A percentile compares a stretch with the other conserved stretches of the same genome.
These are phyloP conservation scores for Fusarium equiseti DNA, from an alignment of 2,329 filamentous ascomycete genomes.

Conservation along the genomic window DNA sequence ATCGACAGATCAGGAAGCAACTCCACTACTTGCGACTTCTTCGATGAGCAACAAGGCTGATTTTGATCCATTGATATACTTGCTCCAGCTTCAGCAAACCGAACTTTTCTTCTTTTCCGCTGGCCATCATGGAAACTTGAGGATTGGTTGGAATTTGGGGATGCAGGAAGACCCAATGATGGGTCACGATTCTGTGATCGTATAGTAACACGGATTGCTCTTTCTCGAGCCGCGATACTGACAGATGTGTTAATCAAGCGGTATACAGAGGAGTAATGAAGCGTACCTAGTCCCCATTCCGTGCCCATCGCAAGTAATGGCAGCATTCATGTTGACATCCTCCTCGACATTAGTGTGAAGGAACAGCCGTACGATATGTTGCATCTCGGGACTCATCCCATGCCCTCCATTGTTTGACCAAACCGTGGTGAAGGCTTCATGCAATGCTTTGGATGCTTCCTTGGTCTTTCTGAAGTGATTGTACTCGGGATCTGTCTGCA, in stretches of 20 bases:
- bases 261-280: too few species aligned
- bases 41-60: too few species aligned
- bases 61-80: fast-evolving
- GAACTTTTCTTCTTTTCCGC: background rate
- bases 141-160: background rate
- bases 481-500: background rate
- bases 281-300: background rate
- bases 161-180: background rate
- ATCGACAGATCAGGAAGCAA: too few species aligned
- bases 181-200: background rate
- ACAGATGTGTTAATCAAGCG: too few species aligned
- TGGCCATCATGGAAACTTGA: background rate
- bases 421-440: background rate
- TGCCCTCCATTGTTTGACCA: background rate
- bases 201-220: background rate
- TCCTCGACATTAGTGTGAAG: background rate
- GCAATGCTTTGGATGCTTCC: background rate
- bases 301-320: background rate
- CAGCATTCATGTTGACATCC: background rate
- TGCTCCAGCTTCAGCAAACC: background rate
- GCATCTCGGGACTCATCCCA: background rate
- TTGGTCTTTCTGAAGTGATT: background rate
- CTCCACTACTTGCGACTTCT: background rate
- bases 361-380: background rate
- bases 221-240: background rate